These are phyloP conservation scores for Phtheirospermum japonicum DNA, from an alignment of 257 asterid genomes.

Conservation along the genomic window DNA sequence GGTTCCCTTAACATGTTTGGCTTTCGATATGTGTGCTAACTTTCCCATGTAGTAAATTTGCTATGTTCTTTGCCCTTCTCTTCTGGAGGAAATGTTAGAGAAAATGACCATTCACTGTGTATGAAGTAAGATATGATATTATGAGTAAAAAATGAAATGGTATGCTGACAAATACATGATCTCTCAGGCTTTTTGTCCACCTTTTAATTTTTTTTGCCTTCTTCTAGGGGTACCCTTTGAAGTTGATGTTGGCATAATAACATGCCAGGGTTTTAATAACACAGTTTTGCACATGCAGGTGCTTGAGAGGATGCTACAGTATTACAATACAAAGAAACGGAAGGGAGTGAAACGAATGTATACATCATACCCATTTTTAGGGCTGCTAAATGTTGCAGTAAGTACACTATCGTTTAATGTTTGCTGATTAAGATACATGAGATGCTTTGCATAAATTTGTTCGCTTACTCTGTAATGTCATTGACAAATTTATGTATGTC, in stretches of 20 bases:
- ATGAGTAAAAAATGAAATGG: no score
- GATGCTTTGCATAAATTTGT: not conserved
- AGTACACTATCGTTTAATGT: not conserved
- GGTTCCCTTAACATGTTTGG: no score
- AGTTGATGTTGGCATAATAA: not conserved
- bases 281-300: slow-evolving; percentile 38
- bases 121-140: no score
- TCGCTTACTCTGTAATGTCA: not conserved
- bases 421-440: not conserved
- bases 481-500: not conserved
- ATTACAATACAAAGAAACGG: slow-evolving; percentile 34
- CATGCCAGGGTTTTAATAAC: slow-evolving; percentile 17
- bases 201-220: not conserved
- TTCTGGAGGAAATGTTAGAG: not conserved
- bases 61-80: no score
- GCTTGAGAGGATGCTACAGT: slow-evolving; percentile 52
- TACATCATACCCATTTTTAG: slow-evolving; percentile 50
- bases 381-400: slow-evolving; percentile 66
- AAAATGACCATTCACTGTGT: no score
- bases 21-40: no score
- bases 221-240: no score
- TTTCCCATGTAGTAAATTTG: no score
- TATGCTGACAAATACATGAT: no score
- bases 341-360: slow-evolving; percentile 35
- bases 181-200: not conserved